Evolutionary conservation across 768 basidiomycete species (phyloP).

Genomic region (Panus rudis): DNA sequence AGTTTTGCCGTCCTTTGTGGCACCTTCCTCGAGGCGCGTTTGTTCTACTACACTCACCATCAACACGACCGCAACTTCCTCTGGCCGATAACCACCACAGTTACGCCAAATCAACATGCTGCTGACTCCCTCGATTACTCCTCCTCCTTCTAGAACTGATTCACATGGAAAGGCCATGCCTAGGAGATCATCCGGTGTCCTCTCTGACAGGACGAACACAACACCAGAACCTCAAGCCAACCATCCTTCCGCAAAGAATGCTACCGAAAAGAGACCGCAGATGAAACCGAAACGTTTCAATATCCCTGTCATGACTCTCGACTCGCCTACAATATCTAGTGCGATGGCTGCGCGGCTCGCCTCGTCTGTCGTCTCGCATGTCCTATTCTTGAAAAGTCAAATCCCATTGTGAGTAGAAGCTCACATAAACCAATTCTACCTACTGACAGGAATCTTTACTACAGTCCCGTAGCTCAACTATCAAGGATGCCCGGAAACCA

Average conservation of each 20-base stretch:
- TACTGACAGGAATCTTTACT: neutral
- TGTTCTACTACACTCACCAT: too few species aligned
- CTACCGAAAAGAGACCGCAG: neutral
- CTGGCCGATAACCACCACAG: too few species aligned
- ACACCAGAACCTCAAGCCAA: neutral
- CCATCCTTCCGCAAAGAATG: neutral
- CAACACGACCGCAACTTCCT: too few species aligned
- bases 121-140: too few species aligned
- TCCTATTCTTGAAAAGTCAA: constrained; percentile 73
- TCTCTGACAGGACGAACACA: too few species aligned
- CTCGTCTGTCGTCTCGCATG: constrained; percentile 55
- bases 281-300: constrained; percentile 10
- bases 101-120: too few species aligned
- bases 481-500: constrained; percentile 43
- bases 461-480: constrained; percentile 62
- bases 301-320: constrained; percentile 39
- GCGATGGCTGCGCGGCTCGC: constrained; percentile 59
- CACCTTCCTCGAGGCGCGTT: too few species aligned
- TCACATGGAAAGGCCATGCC: too few species aligned
- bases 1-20: too few species aligned
- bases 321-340: constrained; percentile 46
- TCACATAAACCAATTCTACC: neutral
- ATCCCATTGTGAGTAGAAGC: constrained; percentile 59
- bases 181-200: too few species aligned
- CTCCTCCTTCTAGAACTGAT: too few species aligned